Percentiles rank a stretch among this genome's conserved stretches.
phyloP scores from a whole-genome alignment of 2,329 filamentous ascomycete species.

The Zelopaecilomyces penicillatus region DNA sequence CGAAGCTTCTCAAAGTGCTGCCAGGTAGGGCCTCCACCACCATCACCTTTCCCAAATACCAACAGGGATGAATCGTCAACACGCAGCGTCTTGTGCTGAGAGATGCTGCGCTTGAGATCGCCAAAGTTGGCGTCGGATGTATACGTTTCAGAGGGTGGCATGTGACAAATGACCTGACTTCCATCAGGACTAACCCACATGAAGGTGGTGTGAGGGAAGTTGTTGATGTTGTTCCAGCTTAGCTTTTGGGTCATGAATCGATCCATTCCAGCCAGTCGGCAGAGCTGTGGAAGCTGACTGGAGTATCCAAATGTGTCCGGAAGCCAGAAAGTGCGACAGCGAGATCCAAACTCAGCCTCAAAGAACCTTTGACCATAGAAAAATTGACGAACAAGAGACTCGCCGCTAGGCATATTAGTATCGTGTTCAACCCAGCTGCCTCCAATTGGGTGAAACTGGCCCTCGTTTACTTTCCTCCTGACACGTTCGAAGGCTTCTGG shows the following conservation, averaged over 20 bases:
- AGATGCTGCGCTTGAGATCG: conserved; percentile 81
- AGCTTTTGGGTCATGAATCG: conserved; percentile 97
- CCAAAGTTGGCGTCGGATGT: conserved; percentile 92
- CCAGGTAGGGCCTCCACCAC: conserved; percentile 89
- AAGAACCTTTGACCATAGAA: conserved; percentile 94
- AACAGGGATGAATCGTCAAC: conserved; percentile 84
- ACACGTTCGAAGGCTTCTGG: conserved; percentile 84
- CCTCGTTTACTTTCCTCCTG: conserved; percentile 81
- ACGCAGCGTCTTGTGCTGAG: conserved; percentile 91
- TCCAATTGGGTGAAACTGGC: conserved; percentile 87
- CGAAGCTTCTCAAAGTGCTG: conserved; percentile 91
- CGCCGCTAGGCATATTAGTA: conserved; percentile 92
- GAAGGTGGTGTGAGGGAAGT: conserved; percentile 96
- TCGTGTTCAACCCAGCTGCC: conserved; percentile 99
- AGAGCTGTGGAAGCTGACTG: conserved; percentile 86
- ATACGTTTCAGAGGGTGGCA: conserved; percentile 93
- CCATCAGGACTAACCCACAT: conserved; percentile 97
- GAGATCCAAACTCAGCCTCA: conserved; percentile 81
- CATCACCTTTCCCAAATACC: conserved; percentile 94
- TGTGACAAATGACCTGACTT: conserved; percentile 94
- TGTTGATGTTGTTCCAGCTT: conserved; percentile 99
- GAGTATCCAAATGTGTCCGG: conserved; percentile 98
- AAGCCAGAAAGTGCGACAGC: conserved; percentile 91
- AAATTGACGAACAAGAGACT: conserved; percentile 90
- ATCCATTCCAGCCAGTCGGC: conserved; percentile 88